These are phyloP conservation scores for Lentinula guzmanii DNA, from an alignment of 768 basidiomycete genomes.

Conservation along the genomic window DNA sequence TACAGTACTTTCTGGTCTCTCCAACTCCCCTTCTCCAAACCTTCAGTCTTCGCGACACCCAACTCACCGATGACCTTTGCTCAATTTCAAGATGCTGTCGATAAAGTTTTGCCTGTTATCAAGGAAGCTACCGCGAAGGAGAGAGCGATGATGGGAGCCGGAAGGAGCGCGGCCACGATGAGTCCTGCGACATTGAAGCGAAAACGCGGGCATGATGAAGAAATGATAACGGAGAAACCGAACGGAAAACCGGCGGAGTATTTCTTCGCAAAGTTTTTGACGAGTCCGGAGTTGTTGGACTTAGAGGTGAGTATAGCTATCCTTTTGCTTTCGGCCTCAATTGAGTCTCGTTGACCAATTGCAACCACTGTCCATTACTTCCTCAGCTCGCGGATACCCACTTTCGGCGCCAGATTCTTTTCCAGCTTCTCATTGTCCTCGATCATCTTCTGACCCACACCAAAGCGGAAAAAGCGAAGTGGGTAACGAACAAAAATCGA, in stretches of 20 bases:
- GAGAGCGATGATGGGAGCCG: constrained; percentile 80
- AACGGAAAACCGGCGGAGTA: constrained; percentile 47
- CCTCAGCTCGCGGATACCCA: constrained; percentile 79
- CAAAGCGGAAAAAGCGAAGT: constrained; percentile 53
- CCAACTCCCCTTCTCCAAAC: constrained; percentile 80
- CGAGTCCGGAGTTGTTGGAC: constrained; percentile 79
- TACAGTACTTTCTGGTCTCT: constrained; percentile 89
- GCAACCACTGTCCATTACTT: constrained; percentile 4
- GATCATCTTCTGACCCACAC: constrained; percentile 74
- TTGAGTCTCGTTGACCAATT: neutral
- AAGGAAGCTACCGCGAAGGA: constrained; percentile 86
- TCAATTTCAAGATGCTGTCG: constrained; percentile 65
- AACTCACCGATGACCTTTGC: constrained; percentile 42
- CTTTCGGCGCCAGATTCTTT: constrained; percentile 89
- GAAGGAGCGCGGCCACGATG: constrained; percentile 25
- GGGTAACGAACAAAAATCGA: constrained; percentile 56
- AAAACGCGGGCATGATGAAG: constrained; percentile 57
- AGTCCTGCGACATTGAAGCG: constrained; percentile 38
- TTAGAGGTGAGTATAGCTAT: constrained; percentile 57
- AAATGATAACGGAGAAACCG: constrained; percentile 26
- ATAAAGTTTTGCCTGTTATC: constrained; percentile 71
- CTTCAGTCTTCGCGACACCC: constrained; percentile 50
- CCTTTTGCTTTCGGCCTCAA: neutral
- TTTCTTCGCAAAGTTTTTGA: constrained; percentile 92
- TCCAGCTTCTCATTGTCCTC: constrained; percentile 73